Conservation (phyloP, 73 alveolate genomes). For the Diophrys appendiculata region DNA sequence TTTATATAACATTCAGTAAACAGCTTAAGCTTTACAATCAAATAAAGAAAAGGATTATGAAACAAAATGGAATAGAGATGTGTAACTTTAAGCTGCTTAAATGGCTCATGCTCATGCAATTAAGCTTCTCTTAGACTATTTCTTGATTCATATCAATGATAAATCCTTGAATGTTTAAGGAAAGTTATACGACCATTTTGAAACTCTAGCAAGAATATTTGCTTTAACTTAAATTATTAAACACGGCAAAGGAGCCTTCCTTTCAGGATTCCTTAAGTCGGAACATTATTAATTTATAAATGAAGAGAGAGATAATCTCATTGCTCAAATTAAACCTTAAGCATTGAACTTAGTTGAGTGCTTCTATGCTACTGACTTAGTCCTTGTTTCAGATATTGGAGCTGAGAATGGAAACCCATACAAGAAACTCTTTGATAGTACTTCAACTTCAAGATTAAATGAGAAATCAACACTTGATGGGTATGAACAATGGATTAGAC, state of each 20-base stretch:
- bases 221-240: constrained; percentile 18
- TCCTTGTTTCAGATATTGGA: not conserved
- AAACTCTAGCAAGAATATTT: constrained; percentile 21
- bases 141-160: not conserved
- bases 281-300: constrained; percentile 11
- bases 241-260: constrained; percentile 37
- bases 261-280: constrained; percentile 27
- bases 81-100: not conserved
- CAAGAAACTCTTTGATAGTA: not conserved
- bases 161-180: not conserved
- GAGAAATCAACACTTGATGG: not conserved
- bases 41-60: constrained; percentile 14
- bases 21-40: constrained; percentile 17
- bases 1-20: constrained; percentile 11
- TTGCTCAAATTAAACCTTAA: constrained; percentile 36
- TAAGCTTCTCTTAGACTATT: constrained; percentile 21
- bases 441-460: not conserved
- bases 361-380: constrained; percentile 38
- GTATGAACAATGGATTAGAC: not conserved
- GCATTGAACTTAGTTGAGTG: constrained; percentile 48
- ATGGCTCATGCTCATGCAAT: constrained; percentile 22
- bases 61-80: constrained; percentile 20
- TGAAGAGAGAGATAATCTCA: not conserved
- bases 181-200: constrained; percentile 13
- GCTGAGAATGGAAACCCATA: constrained; percentile 1